A percentile compares a stretch with the other conserved stretches of the same genome.
Conservation (phyloP, 306 rosid species). For the Leucaena leucocephala region DNA sequence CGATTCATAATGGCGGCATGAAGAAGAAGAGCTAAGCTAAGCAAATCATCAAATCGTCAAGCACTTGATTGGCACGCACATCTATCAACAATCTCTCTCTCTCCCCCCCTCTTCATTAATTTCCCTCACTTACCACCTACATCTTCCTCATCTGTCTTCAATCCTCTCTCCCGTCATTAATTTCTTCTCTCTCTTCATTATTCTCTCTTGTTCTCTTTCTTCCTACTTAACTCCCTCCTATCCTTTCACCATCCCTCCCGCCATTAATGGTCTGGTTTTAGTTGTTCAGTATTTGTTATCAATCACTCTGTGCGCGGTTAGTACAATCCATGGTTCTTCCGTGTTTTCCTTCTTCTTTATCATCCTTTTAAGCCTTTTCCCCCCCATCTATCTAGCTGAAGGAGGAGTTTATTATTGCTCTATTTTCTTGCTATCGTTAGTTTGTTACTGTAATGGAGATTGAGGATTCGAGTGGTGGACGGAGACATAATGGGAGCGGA, state of each 20-base stretch:
- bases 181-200: conserved; percentile 44
- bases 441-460: conserved; percentile 53
- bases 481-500: conserved; percentile 1
- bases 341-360: too few relatives aligned
- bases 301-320: background rate
- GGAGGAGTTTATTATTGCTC: background rate
- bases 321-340: background rate
- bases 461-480: conserved; percentile 32
- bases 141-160: conserved; percentile 32
- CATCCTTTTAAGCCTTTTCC: background rate
- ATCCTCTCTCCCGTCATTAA: conserved; percentile 31
- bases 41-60: background rate
- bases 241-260: background rate
- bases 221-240: background rate
- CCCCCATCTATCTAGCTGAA: background rate
- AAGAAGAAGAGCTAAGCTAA: conserved; percentile 6
- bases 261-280: conserved; percentile 39
- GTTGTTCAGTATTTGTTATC: conserved; percentile 69
- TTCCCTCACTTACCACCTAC: conserved; percentile 52
- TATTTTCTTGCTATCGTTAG: background rate
- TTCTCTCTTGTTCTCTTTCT: conserved; percentile 23
- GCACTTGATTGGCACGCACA: background rate
- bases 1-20: conserved; percentile 26
- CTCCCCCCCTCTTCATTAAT: conserved; percentile 40
- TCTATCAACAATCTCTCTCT: conserved; percentile 4